Base-by-base conservation (phyloP, 176 grass and related monocot species). In the Musa acuminata region DNA sequence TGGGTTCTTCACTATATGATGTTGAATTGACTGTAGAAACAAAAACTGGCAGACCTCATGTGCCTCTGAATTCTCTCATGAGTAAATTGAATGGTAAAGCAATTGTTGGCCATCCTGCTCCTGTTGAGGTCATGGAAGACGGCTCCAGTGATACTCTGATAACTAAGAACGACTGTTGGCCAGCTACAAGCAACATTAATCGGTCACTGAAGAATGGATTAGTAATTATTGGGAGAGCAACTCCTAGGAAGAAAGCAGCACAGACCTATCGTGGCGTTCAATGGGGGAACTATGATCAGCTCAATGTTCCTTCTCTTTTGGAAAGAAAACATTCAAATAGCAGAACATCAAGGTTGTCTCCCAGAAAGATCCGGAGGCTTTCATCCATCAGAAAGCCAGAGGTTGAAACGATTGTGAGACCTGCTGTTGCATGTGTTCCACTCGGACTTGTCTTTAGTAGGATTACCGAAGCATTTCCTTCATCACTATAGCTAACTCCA, bases 371-470 rank as follows among this genome's bases (percentile, higher is more conserved):
- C 81, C 83, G 88, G 57, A 94, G 91, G 83, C 87, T 95, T 60
- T 99, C 96, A 84, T 86, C 82, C 82, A 85, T 79, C 69, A 64
- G 81, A 72, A 95, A 83, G 51, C 23, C 83, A n/a, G 69, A 86
- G 73, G 76, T 95, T 81, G 83, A 66, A 54, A 88, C 84, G 74
- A 80, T 89, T 53, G 68, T 68, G 17, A 81, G 86, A 78, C 83
- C 88, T 55, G 84, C 86, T 9, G 85, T 92, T 1, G 83, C 91
- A 0, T 99, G 91, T 49, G 87, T 95, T 25, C 96, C 96, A 1
- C 82, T 99, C 72, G 86, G 96, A 60, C 84, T 95, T 25, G 96
- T 95, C 82, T 99, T 99, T 83, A 99, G 91, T 87, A 91, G 96
- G 83, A 95, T 95, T 75, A 91, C 91, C 58, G 96, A 99, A 80